Evolutionary conservation across 495 filamentous ascomycete species (phyloP).

Genomic region (Neurospora pannonica): DNA sequence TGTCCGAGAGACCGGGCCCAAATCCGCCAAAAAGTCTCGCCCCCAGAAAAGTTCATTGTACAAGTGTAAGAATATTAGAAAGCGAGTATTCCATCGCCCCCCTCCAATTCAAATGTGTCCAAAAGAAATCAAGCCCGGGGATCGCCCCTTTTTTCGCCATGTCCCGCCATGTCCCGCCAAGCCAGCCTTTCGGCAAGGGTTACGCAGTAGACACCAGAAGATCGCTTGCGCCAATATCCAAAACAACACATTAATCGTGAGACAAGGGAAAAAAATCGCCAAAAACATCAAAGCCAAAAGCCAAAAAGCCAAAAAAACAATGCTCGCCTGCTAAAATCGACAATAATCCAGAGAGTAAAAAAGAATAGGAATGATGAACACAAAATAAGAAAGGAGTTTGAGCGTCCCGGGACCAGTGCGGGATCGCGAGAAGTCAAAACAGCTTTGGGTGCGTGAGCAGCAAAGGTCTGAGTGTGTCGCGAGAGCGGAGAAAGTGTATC

Average conservation of each 20-base stretch:
- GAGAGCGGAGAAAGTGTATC: constrained; percentile 28
- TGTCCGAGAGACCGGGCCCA: neutral
- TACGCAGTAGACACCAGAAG: constrained; percentile 13
- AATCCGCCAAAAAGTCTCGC: neutral
- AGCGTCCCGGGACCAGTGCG: constrained; percentile 10
- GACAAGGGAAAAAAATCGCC: constrained; percentile 5
- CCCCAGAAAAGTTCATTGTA: neutral
- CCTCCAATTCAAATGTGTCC: constrained; percentile 2
- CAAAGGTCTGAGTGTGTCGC: constrained; percentile 26
- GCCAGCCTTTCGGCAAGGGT: constrained; percentile 14
- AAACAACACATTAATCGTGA: constrained; percentile 3
- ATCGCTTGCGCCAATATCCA: constrained; percentile 16
- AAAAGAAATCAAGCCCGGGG: constrained; percentile 5
- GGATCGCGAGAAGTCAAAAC: constrained; percentile 16
- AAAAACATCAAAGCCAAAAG: constrained; percentile 14
- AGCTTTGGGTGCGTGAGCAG: constrained; percentile 29
- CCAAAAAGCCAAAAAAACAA: constrained; percentile 17
- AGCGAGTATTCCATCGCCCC: neutral
- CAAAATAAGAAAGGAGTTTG: constrained; percentile 11
- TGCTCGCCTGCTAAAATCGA: constrained; percentile 23
- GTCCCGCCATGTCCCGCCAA: constrained; percentile 5
- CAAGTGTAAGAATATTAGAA: neutral
- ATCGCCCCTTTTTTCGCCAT: constrained; percentile 12
- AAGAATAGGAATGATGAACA: constrained; percentile 10
- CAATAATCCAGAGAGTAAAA: constrained; percentile 6